Conservation (phyloP, 305 asterid genomes). For the Andrographis paniculata region DNA sequence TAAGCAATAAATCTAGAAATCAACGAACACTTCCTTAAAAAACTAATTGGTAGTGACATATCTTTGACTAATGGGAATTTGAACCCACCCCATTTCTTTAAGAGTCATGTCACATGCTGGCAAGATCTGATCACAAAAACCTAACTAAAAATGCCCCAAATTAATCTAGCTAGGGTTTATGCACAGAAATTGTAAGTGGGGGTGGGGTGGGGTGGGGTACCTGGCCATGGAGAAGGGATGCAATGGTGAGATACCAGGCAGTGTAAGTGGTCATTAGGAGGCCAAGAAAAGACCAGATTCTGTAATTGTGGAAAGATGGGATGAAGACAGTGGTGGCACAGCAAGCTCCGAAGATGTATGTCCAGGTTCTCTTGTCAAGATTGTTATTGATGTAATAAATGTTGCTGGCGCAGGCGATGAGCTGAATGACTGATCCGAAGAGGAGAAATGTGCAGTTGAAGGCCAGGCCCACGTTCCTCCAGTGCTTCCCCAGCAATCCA, state of each 20-base stretch:
- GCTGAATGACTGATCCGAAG: slow-evolving; percentile 32
- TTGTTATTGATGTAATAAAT: slow-evolving; percentile 45
- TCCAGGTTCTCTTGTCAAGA: slow-evolving; percentile 56
- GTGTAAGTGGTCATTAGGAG: slow-evolving; percentile 42
- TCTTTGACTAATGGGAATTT: slow-evolving; percentile 6
- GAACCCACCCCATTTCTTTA: neutral
- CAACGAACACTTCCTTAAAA: neutral
- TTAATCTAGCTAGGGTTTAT: too few relatives aligned
- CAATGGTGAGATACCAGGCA: slow-evolving; percentile 45
- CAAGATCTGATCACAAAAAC: neutral
- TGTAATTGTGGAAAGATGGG: slow-evolving; percentile 48
- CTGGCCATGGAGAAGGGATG: slow-evolving; percentile 46
- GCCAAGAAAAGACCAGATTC: slow-evolving; percentile 50
- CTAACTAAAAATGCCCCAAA: too few relatives aligned
- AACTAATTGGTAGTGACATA: neutral
- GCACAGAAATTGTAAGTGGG: too few relatives aligned
- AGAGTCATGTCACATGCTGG: neutral
- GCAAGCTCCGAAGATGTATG: slow-evolving; percentile 59
- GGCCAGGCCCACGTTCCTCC: slow-evolving; percentile 67
- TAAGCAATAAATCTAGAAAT: too few relatives aligned
- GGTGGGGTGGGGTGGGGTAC: slow-evolving; percentile 4
- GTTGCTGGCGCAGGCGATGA: slow-evolving; percentile 47
- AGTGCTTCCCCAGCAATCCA: slow-evolving; percentile 55
- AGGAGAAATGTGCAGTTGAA: slow-evolving; percentile 46
- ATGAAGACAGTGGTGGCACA: slow-evolving; percentile 57